These are phyloP conservation scores for Sphaerobolus stellatus DNA, from an alignment of 1,284 basidiomycete species.

Conservation along the genomic window DNA sequence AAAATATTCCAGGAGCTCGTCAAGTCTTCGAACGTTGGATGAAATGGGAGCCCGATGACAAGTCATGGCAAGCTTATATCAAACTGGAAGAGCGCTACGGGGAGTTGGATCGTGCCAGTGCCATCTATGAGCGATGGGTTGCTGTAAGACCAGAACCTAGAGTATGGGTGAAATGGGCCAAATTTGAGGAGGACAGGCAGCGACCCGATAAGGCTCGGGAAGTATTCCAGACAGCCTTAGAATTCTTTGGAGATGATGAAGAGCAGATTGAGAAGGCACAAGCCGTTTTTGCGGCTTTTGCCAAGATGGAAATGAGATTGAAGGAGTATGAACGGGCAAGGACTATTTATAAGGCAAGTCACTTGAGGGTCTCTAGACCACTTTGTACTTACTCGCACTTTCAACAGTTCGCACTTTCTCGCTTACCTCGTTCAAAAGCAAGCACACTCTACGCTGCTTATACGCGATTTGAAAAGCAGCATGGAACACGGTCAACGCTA, in stretches of 20 bases:
- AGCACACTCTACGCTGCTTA: slow-evolving; percentile 84
- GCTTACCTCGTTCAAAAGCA: slow-evolving; percentile 89
- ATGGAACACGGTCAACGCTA: slow-evolving; percentile 84
- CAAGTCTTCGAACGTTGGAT: slow-evolving; percentile 99
- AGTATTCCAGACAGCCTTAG: slow-evolving; percentile 94
- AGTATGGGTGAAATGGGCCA: slow-evolving; percentile 86
- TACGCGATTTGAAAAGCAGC: slow-evolving; percentile 98
- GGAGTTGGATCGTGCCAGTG: slow-evolving; percentile 88
- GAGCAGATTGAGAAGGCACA: slow-evolving; percentile 98
- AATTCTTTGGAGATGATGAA: slow-evolving; percentile 97
- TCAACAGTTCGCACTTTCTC: slow-evolving; percentile 83
- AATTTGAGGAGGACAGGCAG: slow-evolving; percentile 93
- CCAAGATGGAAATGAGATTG: slow-evolving; percentile 94
- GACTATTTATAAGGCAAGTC: slow-evolving; percentile 88
- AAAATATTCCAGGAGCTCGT: slow-evolving; percentile 92
- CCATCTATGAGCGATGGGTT: slow-evolving; percentile 94
- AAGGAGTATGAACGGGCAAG: slow-evolving; percentile 97
- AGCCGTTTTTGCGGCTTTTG: slow-evolving; percentile 93
- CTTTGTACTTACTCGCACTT: not conserved
- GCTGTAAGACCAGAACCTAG: slow-evolving; percentile 91
- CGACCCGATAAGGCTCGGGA: slow-evolving; percentile 89
- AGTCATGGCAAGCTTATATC: slow-evolving; percentile 98
- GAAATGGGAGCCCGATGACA: slow-evolving; percentile 99
- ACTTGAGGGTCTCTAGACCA: slow-evolving; percentile 5
- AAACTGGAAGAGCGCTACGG: slow-evolving; percentile 94